Evolutionary conservation across 2,329 filamentous ascomycete species (phyloP).

Genomic region (Venturia effusa): DNA sequence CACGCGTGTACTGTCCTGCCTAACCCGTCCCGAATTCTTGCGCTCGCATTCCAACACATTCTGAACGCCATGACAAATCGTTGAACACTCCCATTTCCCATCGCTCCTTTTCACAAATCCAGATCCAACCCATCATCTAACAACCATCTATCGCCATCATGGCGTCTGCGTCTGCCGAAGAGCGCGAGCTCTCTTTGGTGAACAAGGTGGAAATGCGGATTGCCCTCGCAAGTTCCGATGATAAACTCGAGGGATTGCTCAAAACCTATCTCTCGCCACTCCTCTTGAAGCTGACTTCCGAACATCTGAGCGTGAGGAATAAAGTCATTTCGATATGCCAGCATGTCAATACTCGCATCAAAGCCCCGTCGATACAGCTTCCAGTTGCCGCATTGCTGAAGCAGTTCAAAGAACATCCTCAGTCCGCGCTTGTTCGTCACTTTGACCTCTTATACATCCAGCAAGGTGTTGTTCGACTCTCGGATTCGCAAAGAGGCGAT

Average conservation of each 20-base stretch:
- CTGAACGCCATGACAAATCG: not conserved
- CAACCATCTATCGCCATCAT: not conserved
- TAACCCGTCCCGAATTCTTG: not conserved
- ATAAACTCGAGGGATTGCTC: slow-evolving; percentile 68
- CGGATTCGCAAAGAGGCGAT: slow-evolving; percentile 15
- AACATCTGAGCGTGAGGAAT: slow-evolving; percentile 66
- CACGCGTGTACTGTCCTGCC: not conserved
- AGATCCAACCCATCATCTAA: not conserved
- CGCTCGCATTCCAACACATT: not conserved
- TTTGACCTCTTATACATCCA: slow-evolving; percentile 85
- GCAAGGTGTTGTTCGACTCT: slow-evolving; percentile 60
- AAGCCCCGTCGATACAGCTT: slow-evolving; percentile 56
- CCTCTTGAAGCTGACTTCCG: slow-evolving; percentile 76
- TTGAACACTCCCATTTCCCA: not conserved
- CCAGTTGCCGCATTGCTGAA: slow-evolving; percentile 76
- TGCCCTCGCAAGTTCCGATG: slow-evolving; percentile 70
- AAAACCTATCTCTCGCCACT: slow-evolving; percentile 71
- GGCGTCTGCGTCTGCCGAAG: slow-evolving; percentile 34
- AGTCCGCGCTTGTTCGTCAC: slow-evolving; percentile 67
- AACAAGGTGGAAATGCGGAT: slow-evolving; percentile 81
- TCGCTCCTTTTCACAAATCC: not conserved
- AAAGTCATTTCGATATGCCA: slow-evolving; percentile 66
- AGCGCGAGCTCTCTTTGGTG: slow-evolving; percentile 70
- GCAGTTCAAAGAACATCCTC: slow-evolving; percentile 69
- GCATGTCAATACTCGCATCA: slow-evolving; percentile 57